Evolutionary conservation across 371 early-diverging fungal genomes (phyloP).

Genomic region (Mortierella sp.): DNA sequence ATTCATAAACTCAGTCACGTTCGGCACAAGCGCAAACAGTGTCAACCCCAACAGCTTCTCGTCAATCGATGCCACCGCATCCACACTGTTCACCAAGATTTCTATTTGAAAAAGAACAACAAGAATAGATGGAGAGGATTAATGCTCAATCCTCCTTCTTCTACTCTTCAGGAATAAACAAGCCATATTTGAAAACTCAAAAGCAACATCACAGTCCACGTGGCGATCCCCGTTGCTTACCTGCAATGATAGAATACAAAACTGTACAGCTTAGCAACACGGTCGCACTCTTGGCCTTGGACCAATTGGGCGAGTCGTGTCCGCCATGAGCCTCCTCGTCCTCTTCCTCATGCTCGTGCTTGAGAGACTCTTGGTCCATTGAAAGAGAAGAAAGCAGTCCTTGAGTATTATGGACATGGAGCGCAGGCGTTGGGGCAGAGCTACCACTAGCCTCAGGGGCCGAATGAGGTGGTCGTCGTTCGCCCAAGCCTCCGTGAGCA

Average conservation of each 20-base stretch:
- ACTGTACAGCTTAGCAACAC: constrained; percentile 89
- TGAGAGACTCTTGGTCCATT: constrained; percentile 39
- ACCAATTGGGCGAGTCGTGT: constrained; percentile 97
- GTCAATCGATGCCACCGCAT: constrained; percentile 79
- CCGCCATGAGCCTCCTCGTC: constrained; percentile 81
- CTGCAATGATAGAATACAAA: constrained; percentile 88
- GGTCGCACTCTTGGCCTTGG: constrained; percentile 81
- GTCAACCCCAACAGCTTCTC: constrained; percentile 95
- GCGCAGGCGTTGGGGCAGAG: constrained; percentile 2
- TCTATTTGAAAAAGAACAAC: constrained; percentile 62
- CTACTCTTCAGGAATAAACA: neutral
- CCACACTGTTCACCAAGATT: constrained; percentile 83
- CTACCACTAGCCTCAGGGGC: constrained; percentile 14
- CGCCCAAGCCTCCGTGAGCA: neutral
- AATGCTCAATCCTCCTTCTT: neutral
- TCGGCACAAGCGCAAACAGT: constrained; percentile 96
- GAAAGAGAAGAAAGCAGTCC: constrained; percentile 47
- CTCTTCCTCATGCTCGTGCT: constrained; percentile 65
- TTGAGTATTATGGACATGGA: constrained; percentile 50
- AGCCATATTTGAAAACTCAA: constrained; percentile 12
- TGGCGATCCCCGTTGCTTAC: constrained; percentile 11
- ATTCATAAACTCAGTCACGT: constrained; percentile 97
- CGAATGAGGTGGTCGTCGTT: constrained; percentile 35
- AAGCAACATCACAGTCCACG: neutral
- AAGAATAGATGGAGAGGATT: neutral